A percentile compares a stretch with the other conserved stretches of the same genome.
Conservation (phyloP, 2,329 filamentous ascomycete genomes). For the Coniochaeta sp. region DNA sequence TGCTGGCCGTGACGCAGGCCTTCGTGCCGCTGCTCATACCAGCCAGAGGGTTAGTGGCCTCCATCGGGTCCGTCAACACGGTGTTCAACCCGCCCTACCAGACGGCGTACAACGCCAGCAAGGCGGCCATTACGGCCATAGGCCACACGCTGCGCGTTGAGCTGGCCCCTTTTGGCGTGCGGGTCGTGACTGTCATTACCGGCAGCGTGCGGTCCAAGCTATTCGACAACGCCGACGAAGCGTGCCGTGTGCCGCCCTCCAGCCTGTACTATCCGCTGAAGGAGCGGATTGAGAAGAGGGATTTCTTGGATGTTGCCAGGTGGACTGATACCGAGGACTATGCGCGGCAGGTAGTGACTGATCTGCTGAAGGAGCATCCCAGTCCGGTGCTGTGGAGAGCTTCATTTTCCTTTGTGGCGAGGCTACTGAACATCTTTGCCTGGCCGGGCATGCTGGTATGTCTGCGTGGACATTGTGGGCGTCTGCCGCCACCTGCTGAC, state of each 20-base stretch:
- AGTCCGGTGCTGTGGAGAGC: not conserved
- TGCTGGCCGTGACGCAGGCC: slow-evolving; percentile 24
- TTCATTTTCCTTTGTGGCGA: not conserved
- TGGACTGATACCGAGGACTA: not conserved
- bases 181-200: slow-evolving; percentile 12
- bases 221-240: not conserved
- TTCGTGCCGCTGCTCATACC: slow-evolving; percentile 23
- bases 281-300: not conserved
- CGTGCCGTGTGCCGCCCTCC: not conserved
- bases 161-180: slow-evolving; percentile 11
- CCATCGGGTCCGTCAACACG: slow-evolving; percentile 9
- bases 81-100: slow-evolving; percentile 3
- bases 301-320: not conserved
- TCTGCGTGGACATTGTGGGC: not conserved
- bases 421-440: not conserved
- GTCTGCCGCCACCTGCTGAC: not conserved
- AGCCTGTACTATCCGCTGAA: not conserved
- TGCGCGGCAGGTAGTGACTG: not conserved
- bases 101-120: slow-evolving; percentile 7
- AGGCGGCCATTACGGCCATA: slow-evolving; percentile 6
- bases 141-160: slow-evolving; percentile 12
- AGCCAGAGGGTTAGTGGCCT: slow-evolving; percentile 17
- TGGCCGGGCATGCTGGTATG: not conserved
- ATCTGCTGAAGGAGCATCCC: not conserved
- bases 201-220: slow-evolving; percentile 6